Conservation (phyloP, 2,329 filamentous ascomycete species). For the Coniochaeta prunicola region DNA sequence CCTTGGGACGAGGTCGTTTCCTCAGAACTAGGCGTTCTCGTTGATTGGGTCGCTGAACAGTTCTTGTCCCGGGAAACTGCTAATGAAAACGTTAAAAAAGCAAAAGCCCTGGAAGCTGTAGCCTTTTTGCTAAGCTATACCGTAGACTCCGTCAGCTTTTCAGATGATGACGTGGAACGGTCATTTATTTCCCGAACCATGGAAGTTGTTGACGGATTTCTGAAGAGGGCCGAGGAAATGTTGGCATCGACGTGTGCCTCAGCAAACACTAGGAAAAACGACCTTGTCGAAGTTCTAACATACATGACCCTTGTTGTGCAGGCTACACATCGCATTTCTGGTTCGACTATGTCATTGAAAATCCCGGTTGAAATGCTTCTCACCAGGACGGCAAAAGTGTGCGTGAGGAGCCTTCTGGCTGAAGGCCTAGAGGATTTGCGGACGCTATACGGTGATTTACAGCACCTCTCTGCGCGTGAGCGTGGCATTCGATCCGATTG, state of each 20-base stretch:
- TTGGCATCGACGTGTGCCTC: neutral
- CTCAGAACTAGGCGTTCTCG: constrained; percentile 54
- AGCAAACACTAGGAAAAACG: neutral
- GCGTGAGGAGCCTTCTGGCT: constrained; percentile 31
- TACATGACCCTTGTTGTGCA: constrained; percentile 29
- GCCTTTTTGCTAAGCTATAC: constrained; percentile 43
- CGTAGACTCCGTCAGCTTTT: constrained; percentile 32
- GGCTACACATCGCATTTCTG: constrained; percentile 30
- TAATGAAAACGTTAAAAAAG: neutral
- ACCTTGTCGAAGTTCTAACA: constrained; percentile 21
- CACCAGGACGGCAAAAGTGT: constrained; percentile 29
- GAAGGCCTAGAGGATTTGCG: constrained; percentile 35
- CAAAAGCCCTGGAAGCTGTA: constrained; percentile 18
- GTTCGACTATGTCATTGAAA: constrained; percentile 23
- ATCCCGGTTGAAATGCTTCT: constrained; percentile 43
- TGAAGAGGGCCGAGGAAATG: constrained; percentile 24
- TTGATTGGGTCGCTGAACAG: constrained; percentile 50
- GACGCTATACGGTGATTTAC: constrained; percentile 39
- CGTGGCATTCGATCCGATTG: constrained; percentile 42
- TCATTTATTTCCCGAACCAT: constrained; percentile 35
- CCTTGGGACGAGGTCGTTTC: constrained; percentile 50
- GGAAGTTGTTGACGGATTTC: constrained; percentile 35
- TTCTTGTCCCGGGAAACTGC: constrained; percentile 1
- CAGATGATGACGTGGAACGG: constrained; percentile 23
- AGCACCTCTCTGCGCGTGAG: constrained; percentile 36